Base-by-base conservation (phyloP, 805 yeast genomes). In the Schwanniomyces occidentalis region DNA sequence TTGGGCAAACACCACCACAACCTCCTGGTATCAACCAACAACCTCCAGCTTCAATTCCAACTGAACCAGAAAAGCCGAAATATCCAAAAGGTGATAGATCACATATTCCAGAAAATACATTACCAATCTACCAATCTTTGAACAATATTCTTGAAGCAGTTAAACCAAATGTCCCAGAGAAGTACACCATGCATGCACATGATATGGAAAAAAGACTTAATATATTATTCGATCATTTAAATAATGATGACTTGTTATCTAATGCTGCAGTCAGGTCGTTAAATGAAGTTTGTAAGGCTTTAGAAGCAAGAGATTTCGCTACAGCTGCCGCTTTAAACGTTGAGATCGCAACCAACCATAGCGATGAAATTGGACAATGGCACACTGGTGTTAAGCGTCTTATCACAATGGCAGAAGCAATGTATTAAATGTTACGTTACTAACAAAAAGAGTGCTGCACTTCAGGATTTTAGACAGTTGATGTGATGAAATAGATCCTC, bases 341-440 rank as follows among this genome's bases (percentile, higher is more conserved):
- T 22, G 76, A 78, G 33, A 73, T 93, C 41, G 76, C 84, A 15
- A 73, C 87, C 6, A 73, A 76, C 23, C 73, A 76, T 42, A 73
- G 82, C 16, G 77, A 74, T 16, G 95, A 90, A 58, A 78, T 84
- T 44, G 96, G 95, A 9, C 80, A 83, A 51, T 93, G 99, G 99
- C 77, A 85, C 66, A 78, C 85, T 20, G 99, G 99, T 49, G 82
- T 93, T 30, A 88, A 84, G 61, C 79, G 97, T 48, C 73, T 93
- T 43, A 79, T 91, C 42, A 83, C 82, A 43, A 86, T 93, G 75
- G 78, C 69, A 3, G 72, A 68, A 43, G 73, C 69, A 15, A 34
- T 34, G 38, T 34, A 24, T 18, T 34, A 19, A 30, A n/a, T n/a
- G n/a, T n/a, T n/a, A n/a, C n/a, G n/a, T n/a, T n/a, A n/a, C n/a